Evolutionary conservation across 305 asterid species (phyloP).

Genomic region (Galium porrigens): DNA sequence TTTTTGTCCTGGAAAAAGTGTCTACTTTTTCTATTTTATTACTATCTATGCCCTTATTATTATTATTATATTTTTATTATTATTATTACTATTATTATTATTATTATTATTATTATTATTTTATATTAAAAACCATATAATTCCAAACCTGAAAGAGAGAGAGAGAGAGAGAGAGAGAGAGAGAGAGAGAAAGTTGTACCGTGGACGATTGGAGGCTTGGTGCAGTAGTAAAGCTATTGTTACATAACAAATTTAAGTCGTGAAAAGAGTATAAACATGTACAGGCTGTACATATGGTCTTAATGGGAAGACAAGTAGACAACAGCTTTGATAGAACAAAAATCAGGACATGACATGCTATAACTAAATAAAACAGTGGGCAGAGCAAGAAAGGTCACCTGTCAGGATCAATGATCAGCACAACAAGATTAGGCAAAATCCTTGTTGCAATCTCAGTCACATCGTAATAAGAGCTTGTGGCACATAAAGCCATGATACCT

Average conservation of each 20-base stretch:
- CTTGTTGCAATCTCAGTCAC: conserved; percentile 87
- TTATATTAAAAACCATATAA: too few relatives aligned
- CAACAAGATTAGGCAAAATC: conserved; percentile 75
- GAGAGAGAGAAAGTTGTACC: background rate
- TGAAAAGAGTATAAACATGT: background rate
- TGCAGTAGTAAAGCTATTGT: background rate
- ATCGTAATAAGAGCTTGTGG: conserved; percentile 88
- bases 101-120: too few relatives aligned
- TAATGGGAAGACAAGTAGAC: background rate
- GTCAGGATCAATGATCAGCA: conserved; percentile 90
- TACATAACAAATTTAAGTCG: background rate
- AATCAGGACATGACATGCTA: conserved; percentile 11
- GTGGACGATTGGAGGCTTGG: background rate
- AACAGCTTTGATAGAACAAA: background rate
- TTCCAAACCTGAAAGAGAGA: too few relatives aligned
- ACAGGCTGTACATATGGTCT: background rate
- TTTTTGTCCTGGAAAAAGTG: too few relatives aligned
- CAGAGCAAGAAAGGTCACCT: conserved; percentile 33
- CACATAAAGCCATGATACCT: conserved; percentile 93
- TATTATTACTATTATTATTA: too few relatives aligned
- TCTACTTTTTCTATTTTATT: too few relatives aligned
- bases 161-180: background rate
- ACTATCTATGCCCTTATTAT: too few relatives aligned
- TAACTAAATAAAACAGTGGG: conserved; percentile 13
- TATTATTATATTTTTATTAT: too few relatives aligned